These are phyloP conservation scores for Bipolaris sorokiniana DNA, from an alignment of 2,329 filamentous ascomycete genomes.

Conservation along the genomic window DNA sequence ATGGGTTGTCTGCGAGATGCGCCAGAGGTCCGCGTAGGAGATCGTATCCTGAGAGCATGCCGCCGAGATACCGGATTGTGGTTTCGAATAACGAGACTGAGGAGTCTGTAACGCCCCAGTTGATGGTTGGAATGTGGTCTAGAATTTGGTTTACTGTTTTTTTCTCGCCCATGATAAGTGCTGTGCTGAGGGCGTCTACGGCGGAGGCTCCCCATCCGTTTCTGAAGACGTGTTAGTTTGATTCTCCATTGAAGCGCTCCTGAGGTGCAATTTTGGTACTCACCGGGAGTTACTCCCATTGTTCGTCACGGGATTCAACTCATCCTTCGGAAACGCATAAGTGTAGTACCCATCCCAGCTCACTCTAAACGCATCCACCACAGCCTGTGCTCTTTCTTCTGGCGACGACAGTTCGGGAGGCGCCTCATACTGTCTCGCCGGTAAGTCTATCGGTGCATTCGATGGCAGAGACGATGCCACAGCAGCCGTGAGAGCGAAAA, in stretches of 20 bases:
- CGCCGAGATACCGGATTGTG: constrained; percentile 85
- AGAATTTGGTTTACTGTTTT: constrained; percentile 74
- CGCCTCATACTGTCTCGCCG: constrained; percentile 20
- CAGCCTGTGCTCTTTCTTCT: constrained; percentile 37
- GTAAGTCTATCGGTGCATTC: constrained; percentile 13
- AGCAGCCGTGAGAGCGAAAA: constrained; percentile 17
- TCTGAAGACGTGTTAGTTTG: constrained; percentile 51
- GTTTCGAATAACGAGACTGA: constrained; percentile 84
- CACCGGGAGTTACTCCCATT: constrained; percentile 72
- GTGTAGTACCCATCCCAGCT: constrained; percentile 63
- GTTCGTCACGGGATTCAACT: constrained; percentile 72
- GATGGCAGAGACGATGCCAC: constrained; percentile 23
- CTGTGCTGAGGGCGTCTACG: constrained; percentile 80
- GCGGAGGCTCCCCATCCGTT: constrained; percentile 87
- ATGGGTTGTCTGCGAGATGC: constrained; percentile 54
- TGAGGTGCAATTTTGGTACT: constrained; percentile 20
- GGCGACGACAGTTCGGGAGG: constrained; percentile 11
- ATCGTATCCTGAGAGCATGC: constrained; percentile 77
- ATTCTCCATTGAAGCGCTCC: not conserved
- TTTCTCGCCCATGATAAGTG: constrained; percentile 74
- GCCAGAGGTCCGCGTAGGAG: constrained; percentile 72
- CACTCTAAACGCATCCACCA: constrained; percentile 42
- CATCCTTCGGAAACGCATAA: constrained; percentile 79
- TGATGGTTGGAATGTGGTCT: constrained; percentile 70
- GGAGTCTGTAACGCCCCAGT: constrained; percentile 67